A percentile compares a stretch with the other conserved stretches of the same genome.
Evolutionary conservation across 345 rosid genomes (phyloP).

Genomic region (Citrus trifoliata): DNA sequence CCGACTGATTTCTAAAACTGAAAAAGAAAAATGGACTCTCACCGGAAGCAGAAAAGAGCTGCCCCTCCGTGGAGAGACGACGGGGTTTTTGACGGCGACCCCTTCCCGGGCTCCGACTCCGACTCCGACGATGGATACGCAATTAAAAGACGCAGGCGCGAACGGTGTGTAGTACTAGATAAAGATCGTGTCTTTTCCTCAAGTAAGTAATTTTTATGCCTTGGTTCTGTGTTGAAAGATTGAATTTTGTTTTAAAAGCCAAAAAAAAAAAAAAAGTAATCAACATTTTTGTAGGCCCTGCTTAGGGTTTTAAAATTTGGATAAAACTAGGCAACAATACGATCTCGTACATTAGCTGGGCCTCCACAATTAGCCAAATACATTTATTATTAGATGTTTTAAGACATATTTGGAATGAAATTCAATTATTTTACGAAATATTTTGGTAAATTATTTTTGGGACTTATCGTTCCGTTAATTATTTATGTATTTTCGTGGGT

Average conservation of each 20-base stretch:
- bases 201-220: not conserved
- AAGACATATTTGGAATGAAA: not conserved
- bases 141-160: slow-evolving; percentile 52
- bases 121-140: not conserved
- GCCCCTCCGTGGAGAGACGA: no score
- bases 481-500: not conserved
- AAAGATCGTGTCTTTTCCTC: not conserved
- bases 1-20: no score
- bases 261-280: no score
- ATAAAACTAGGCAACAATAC: not conserved
- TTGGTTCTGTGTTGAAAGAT: not conserved
- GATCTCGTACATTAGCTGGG: not conserved
- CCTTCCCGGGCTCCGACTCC: not conserved
- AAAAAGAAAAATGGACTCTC: no score
- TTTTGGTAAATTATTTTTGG: no score
- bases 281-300: not conserved
- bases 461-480: no score
- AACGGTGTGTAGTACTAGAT: not conserved
- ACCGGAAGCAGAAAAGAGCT: no score
- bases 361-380: not conserved
- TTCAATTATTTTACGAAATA: no score
- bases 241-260: not conserved
- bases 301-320: not conserved
- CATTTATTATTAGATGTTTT: not conserved
- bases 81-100: no score